These are phyloP conservation scores for Xerocomus nothofagi DNA, from an alignment of 1,284 basidiomycete genomes.

Conservation along the genomic window DNA sequence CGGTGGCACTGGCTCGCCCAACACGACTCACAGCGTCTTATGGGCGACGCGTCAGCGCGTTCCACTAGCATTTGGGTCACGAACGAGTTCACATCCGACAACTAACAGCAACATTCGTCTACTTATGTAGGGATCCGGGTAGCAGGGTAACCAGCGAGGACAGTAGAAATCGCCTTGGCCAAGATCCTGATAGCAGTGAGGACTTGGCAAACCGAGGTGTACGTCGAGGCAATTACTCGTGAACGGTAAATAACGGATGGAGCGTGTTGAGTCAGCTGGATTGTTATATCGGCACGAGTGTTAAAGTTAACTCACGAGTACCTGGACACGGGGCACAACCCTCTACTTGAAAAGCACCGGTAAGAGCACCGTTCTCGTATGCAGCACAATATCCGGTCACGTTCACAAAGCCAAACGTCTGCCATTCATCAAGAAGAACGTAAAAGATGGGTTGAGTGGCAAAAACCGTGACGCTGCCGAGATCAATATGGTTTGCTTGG, in stretches of 20 bases:
- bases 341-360: slow-evolving; percentile 48
- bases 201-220: not conserved
- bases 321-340: slow-evolving; percentile 62
- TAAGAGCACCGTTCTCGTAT: slow-evolving; percentile 57
- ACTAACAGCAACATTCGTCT: not conserved
- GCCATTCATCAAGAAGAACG: slow-evolving; percentile 51
- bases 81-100: not conserved
- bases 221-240: slow-evolving; percentile 41
- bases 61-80: too few relatives aligned
- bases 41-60: slow-evolving; percentile 9
- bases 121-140: slow-evolving; percentile 11
- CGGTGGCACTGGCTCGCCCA: too few relatives aligned
- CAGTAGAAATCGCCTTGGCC: slow-evolving; percentile 46
- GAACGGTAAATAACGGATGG: slow-evolving; percentile 56
- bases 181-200: slow-evolving; percentile 41
- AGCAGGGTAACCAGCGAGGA: slow-evolving; percentile 34
- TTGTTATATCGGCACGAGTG: not conserved
- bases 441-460: slow-evolving; percentile 62
- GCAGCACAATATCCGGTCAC: slow-evolving; percentile 58
- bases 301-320: slow-evolving; percentile 53
- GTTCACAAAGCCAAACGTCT: slow-evolving; percentile 56
- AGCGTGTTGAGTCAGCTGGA: slow-evolving; percentile 54
- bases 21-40: not conserved
- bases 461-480: slow-evolving; percentile 49
- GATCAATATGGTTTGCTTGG: slow-evolving; percentile 41